These are phyloP conservation scores for Allomyces arbusculus DNA, from an alignment of 192 early-diverging fungal species.

Conservation along the genomic window DNA sequence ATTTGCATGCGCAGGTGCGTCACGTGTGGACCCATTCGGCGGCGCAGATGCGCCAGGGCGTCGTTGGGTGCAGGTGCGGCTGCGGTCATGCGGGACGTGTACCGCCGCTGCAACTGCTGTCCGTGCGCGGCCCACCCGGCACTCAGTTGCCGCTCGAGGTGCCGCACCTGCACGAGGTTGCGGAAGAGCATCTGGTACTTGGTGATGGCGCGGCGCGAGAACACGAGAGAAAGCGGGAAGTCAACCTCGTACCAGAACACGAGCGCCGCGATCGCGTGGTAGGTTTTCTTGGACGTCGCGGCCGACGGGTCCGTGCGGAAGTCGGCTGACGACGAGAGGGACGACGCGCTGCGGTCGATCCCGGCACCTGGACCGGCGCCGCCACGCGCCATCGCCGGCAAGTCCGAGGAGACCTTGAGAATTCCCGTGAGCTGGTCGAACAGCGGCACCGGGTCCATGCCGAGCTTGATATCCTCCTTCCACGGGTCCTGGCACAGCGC, in stretches of 20 bases:
- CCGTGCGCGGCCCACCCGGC: constrained; percentile 52
- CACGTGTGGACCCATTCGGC: constrained; percentile 16
- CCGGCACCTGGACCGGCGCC: not conserved
- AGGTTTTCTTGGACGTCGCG: not conserved
- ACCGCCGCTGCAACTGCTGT: constrained; percentile 10
- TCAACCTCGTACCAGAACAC: constrained; percentile 57
- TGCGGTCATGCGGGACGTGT: not conserved
- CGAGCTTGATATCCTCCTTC: constrained; percentile 69
- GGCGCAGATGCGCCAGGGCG: constrained; percentile 4
- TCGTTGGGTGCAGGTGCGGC: not conserved
- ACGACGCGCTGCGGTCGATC: not conserved
- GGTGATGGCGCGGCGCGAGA: constrained; percentile 57
- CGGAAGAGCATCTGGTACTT: constrained; percentile 87
- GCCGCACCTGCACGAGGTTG: constrained; percentile 68
- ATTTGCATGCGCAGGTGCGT: constrained; percentile 52
- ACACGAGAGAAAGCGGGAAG: constrained; percentile 77
- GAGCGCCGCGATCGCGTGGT: constrained; percentile 56
- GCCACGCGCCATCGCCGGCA: constrained; percentile 8
- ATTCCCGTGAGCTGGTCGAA: constrained; percentile 53
- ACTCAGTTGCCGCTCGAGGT: constrained; percentile 64
- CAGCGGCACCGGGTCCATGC: constrained; percentile 34
- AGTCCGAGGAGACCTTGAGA: constrained; percentile 41
- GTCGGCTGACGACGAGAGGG: not conserved
- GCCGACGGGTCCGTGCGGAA: not conserved
- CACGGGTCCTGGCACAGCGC: constrained; percentile 55